Evolutionary conservation across 345 rosid species (phyloP).

Genomic region (Hirschfeldia incana): DNA sequence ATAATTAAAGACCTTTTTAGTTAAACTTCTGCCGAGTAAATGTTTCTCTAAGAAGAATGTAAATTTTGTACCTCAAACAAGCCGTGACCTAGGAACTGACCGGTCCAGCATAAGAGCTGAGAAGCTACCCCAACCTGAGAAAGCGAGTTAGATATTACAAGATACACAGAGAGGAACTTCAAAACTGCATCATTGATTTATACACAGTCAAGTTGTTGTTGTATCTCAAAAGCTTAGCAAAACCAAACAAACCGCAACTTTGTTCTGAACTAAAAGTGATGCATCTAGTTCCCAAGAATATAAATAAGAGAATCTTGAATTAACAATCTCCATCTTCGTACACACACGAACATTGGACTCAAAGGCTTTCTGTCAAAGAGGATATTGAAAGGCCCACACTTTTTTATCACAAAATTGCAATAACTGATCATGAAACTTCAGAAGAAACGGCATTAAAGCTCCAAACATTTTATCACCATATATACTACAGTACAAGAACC

Average conservation of each 20-base stretch:
- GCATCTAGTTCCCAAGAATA: background rate
- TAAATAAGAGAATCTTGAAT: conserved; percentile 1
- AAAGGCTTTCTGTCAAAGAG: too few relatives aligned
- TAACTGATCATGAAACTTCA: background rate
- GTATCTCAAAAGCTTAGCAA: background rate
- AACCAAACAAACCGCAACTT: background rate
- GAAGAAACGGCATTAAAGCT: background rate
- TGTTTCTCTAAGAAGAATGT: background rate
- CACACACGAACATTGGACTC: background rate
- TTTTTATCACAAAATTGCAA: background rate
- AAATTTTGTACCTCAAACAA: conserved; percentile 61
- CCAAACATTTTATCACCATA: background rate
- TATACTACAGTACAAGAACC: background rate
- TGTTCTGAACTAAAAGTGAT: conserved; percentile 2
- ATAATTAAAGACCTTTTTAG: background rate
- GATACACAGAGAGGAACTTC: background rate
- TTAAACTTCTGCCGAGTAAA: background rate
- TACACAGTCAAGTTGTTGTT: background rate
- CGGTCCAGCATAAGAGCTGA: conserved; percentile 70
- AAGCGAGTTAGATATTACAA: background rate
- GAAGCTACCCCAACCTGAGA: conserved; percentile 66
- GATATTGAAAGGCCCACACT: background rate
- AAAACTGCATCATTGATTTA: background rate
- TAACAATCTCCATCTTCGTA: background rate
- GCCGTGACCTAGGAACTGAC: conserved; percentile 80